Evolutionary conservation across 208 protist genomes (phyloP).

Genomic region (Wallacemonas sp.): DNA sequence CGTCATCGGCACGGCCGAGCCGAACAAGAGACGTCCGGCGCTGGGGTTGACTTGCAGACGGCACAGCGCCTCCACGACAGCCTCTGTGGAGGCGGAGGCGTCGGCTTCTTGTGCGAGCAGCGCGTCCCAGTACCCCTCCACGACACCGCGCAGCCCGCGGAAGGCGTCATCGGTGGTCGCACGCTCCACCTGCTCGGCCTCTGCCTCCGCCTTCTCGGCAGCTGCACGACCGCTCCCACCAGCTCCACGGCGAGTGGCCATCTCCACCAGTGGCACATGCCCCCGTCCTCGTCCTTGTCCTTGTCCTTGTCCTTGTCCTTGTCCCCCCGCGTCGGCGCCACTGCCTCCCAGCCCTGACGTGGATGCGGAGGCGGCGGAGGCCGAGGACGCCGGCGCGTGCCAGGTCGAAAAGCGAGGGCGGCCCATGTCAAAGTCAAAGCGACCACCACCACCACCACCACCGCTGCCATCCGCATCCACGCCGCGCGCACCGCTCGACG

Average conservation of each 20-base stretch:
- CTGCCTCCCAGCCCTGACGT: neutral
- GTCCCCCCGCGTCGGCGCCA: neutral
- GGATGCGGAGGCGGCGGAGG: neutral
- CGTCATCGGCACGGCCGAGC: neutral
- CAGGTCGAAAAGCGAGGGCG: conserved; percentile 4
- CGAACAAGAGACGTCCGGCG: neutral
- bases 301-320: neutral
- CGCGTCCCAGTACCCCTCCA: conserved; percentile 46
- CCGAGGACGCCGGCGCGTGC: conserved; percentile 1
- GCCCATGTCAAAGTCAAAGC: conserved; percentile 15
- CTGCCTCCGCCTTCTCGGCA: no score
- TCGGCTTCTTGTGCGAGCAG: neutral
- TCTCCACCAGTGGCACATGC: conserved; percentile 12
- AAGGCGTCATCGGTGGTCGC: conserved; percentile 37
- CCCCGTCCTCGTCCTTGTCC: no score
- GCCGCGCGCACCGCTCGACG: neutral
- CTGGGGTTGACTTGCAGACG: conserved; percentile 1
- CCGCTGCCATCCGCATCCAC: neutral
- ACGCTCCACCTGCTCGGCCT: conserved; percentile 3
- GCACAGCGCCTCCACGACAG: neutral
- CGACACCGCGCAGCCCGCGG: conserved; percentile 38
- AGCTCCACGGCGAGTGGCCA: neutral
- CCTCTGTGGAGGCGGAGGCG: conserved; percentile 10
- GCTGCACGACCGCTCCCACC: neutral
- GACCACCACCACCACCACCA: neutral